Percentiles rank a stretch among this genome's conserved stretches.
These are phyloP conservation scores for Cercophora samala DNA, from an alignment of 495 filamentous ascomycete species.

Conservation along the genomic window DNA sequence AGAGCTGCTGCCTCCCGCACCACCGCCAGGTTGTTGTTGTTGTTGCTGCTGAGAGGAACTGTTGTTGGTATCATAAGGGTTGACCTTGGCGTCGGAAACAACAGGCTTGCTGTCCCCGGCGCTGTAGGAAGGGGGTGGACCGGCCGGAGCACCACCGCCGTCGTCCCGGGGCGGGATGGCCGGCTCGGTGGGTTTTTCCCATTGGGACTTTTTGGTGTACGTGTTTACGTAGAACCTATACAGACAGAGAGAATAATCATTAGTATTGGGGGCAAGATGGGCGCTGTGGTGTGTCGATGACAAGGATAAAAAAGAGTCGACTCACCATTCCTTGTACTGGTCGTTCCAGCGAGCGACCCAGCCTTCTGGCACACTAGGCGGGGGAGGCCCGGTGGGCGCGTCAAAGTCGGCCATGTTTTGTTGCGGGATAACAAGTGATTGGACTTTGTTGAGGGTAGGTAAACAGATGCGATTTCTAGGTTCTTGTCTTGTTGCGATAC, in stretches of 20 bases:
- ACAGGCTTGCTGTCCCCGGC: conserved; percentile 36
- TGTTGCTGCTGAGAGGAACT: conserved; percentile 23
- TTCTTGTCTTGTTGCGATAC: not conserved
- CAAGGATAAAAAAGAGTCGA: conserved; percentile 5
- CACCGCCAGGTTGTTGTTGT: too few relatives aligned
- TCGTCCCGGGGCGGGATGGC: conserved; percentile 45
- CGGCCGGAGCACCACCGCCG: conserved; percentile 47
- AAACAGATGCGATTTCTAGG: not conserved
- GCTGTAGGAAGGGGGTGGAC: conserved; percentile 64
- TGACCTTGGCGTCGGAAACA: conserved; percentile 56
- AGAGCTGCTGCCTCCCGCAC: too few relatives aligned
- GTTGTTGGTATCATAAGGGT: conserved; percentile 58
- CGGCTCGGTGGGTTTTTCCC: conserved; percentile 70
- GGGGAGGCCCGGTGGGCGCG: conserved; percentile 75
- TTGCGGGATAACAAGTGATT: not conserved
- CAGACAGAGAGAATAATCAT: too few relatives aligned
- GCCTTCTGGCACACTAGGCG: conserved; percentile 81
- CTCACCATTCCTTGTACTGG: conserved; percentile 74
- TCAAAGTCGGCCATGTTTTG: conserved; percentile 57
- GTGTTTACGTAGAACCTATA: conserved; percentile 92
- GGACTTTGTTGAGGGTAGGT: too few relatives aligned
- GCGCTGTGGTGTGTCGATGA: not conserved
- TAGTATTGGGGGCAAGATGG: not conserved
- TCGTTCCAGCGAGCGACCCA: conserved; percentile 80
- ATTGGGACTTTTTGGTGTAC: conserved; percentile 81